Evolutionary conservation across 2,329 filamentous ascomycete genomes (phyloP).

Genomic region (Phyllachora maydis): DNA sequence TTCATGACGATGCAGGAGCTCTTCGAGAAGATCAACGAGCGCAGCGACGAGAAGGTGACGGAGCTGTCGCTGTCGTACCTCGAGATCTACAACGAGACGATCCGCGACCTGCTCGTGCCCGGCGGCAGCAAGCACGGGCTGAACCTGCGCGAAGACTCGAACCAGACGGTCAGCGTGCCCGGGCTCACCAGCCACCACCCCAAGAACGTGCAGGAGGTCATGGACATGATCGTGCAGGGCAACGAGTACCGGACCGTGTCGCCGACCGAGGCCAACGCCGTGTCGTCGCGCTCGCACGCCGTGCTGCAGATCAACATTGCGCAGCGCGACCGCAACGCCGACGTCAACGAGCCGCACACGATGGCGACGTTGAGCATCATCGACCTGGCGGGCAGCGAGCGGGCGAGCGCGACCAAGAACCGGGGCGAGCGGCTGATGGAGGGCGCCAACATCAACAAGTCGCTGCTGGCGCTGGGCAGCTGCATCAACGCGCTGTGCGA

Average conservation of each 20-base stretch:
- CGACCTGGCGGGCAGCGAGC: constrained; percentile 86
- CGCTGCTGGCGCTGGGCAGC: constrained; percentile 76
- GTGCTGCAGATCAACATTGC: constrained; percentile 94
- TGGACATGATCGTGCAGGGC: constrained; percentile 95
- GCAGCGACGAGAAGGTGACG: constrained; percentile 67
- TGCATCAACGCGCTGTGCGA: constrained; percentile 98
- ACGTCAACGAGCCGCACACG: constrained; percentile 83
- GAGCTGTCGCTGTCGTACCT: constrained; percentile 88
- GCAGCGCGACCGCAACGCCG: constrained; percentile 82
- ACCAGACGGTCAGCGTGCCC: constrained; percentile 78
- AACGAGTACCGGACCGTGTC: constrained; percentile 93
- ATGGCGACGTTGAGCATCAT: constrained; percentile 98
- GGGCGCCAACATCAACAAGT: constrained; percentile 99
- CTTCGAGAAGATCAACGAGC: constrained; percentile 85
- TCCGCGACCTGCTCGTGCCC: constrained; percentile 80
- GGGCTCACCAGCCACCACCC: constrained; percentile 84
- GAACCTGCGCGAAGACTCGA: constrained; percentile 86
- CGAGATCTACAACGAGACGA: constrained; percentile 98
- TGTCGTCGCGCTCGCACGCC: constrained; percentile 89
- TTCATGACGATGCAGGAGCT: constrained; percentile 98
- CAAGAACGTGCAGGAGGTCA: constrained; percentile 82
- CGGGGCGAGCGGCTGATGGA: constrained; percentile 77
- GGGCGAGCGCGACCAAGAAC: constrained; percentile 93
- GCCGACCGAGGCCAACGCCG: constrained; percentile 90
- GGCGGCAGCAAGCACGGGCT: constrained; percentile 64